phyloP scores from a whole-genome alignment of 75 land plant genomes.

The Cupressus sempervirens region DNA sequence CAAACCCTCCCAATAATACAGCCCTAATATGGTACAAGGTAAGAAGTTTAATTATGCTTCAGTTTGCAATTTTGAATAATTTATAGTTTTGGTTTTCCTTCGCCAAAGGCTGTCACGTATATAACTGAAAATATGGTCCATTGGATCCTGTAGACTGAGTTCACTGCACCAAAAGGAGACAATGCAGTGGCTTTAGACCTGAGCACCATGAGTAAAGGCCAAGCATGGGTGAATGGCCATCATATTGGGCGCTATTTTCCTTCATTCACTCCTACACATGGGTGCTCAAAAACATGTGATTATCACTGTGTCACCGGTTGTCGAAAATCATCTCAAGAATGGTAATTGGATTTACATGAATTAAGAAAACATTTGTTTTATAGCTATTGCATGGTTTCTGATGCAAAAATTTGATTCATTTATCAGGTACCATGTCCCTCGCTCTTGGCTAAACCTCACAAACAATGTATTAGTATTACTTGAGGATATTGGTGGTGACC shows the following conservation, averaged over 20 bases:
- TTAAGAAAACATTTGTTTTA: not conserved
- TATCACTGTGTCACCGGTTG: slow-evolving; percentile 21
- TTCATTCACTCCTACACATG: slow-evolving; percentile 9
- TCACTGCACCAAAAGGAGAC: slow-evolving; percentile 40
- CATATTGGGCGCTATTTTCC: slow-evolving; percentile 35
- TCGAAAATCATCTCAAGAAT: slow-evolving; percentile 21
- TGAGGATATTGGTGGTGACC: slow-evolving; percentile 27
- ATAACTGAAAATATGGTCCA: not conserved
- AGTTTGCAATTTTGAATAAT: not conserved
- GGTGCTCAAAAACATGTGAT: slow-evolving; percentile 25
- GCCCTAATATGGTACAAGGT: slow-evolving; percentile 10
- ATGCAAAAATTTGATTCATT: not conserved
- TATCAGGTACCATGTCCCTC: slow-evolving; percentile 32
- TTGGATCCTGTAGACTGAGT: slow-evolving; percentile 22
- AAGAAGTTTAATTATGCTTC: not conserved
- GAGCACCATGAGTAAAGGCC: slow-evolving; percentile 49
- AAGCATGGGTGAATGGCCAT: slow-evolving; percentile 53
- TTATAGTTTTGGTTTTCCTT: not conserved
- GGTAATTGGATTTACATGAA: slow-evolving; percentile 1
- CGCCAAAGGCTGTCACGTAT: not conserved
- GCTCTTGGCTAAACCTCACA: slow-evolving; percentile 21
- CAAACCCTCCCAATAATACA: not conserved
- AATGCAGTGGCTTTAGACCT: slow-evolving; percentile 45
- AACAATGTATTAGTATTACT: slow-evolving; percentile 21
- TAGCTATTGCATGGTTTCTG: not conserved